These are phyloP conservation scores for Gloeopeniophorella convolvens DNA, from an alignment of 768 basidiomycete species.

Conservation along the genomic window DNA sequence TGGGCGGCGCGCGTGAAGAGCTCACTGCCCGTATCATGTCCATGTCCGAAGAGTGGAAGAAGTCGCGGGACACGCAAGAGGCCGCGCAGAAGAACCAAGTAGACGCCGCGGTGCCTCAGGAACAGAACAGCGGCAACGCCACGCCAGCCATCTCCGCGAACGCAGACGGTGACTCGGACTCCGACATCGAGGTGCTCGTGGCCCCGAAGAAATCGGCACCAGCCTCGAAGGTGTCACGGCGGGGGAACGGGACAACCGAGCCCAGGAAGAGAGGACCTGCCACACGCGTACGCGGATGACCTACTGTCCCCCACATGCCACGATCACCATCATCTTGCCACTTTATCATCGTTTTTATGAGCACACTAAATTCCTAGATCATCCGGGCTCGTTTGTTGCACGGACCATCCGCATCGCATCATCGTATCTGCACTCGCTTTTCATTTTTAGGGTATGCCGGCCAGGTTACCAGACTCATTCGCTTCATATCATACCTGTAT, in stretches of 20 bases:
- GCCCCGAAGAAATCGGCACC: slow-evolving; percentile 3
- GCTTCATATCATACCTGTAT: slow-evolving; percentile 15
- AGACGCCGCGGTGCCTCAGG: slow-evolving; percentile 1
- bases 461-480: neutral
- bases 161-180: slow-evolving; percentile 14
- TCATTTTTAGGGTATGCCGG: neutral
- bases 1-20: slow-evolving; percentile 9
- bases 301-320: neutral
- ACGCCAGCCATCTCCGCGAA: slow-evolving; percentile 11
- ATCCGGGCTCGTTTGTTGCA: no score
- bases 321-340: neutral
- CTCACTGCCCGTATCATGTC: slow-evolving; percentile 7
- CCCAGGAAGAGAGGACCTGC: slow-evolving; percentile 7
- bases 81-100: slow-evolving; percentile 10
- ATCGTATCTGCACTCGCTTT: neutral
- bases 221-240: slow-evolving; percentile 1
- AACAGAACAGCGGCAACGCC: slow-evolving; percentile 1
- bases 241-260: neutral
- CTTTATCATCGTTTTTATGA: no score
- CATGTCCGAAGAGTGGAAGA: slow-evolving; percentile 20
- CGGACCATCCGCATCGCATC: neutral
- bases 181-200: slow-evolving; percentile 18
- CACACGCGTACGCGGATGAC: neutral
- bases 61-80: slow-evolving; percentile 7
- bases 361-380: no score